These are phyloP conservation scores for Diversispora eburnea DNA, from an alignment of 192 early-diverging fungal genomes.

Conservation along the genomic window DNA sequence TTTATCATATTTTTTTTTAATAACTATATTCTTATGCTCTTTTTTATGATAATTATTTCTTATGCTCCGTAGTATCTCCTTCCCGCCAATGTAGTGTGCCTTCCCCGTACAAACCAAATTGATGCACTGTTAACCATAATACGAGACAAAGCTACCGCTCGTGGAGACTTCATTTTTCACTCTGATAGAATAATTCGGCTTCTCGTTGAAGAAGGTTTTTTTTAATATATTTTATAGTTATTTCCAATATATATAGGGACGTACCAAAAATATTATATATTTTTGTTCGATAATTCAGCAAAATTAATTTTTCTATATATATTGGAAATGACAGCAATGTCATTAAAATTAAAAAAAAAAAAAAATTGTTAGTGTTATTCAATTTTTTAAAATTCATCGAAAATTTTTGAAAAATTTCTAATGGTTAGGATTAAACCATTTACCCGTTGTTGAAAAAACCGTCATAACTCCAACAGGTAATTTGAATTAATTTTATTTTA, in stretches of 20 bases:
- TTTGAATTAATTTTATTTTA: not conserved
- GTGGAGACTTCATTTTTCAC: conserved; percentile 94
- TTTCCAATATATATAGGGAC: too few species aligned
- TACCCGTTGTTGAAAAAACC: conserved; percentile 76
- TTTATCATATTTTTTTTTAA: too few species aligned
- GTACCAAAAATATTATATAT: too few species aligned
- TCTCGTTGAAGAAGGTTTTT: conserved; percentile 82
- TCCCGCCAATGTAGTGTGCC: conserved; percentile 61
- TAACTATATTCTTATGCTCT: too few species aligned
- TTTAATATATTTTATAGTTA: not conserved
- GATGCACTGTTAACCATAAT: conserved; percentile 84
- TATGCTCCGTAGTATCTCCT: conserved; percentile 4
- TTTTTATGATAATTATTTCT: too few species aligned
- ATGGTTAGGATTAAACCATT: conserved; percentile 74
- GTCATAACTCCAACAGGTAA: conserved; percentile 78
- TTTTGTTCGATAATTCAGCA: too few species aligned
- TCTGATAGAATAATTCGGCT: conserved; percentile 82
- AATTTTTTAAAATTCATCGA: not conserved
- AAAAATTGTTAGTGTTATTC: not conserved
- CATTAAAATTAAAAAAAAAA: too few species aligned
- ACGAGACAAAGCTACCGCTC: conserved; percentile 68
- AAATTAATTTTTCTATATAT: too few species aligned
- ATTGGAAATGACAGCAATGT: too few species aligned
- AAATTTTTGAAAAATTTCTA: not conserved
- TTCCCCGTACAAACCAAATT: conserved; percentile 71